Evolutionary conservation across 805 yeast species (phyloP), one percentile per base, ranked within the genome.

Genomic region (Zygoascus flipseniorum): DNA sequence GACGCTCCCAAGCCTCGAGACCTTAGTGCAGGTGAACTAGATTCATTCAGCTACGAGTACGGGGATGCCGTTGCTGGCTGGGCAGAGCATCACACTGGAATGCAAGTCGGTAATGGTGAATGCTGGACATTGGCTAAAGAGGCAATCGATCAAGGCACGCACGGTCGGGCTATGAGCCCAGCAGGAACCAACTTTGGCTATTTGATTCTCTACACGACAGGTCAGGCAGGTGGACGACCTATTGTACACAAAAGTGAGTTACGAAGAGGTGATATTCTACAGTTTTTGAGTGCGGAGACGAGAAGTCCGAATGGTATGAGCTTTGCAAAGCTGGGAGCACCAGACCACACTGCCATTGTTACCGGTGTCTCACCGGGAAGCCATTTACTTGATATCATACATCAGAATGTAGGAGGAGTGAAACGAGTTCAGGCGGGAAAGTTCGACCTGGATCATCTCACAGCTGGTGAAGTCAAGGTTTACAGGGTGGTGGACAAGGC

Each of bases 1-100:
- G 66, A 65, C 42, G 69, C 67, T 51, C 72, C 74, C 3, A 77
- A 79, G 18, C 80, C 80, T 2, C 70, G 70, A 26, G 61, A 58
- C 5, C 66, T 69, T 20, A 50, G 58, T 23, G 51, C 47, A 1
- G 54, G 48, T 8, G 68, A 68, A 45, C 59, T 71, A 11, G 55
- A 54, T 19, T 61, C 56, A 39, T 58, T 58, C 48, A 54, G 58
- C 39, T 37, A 51, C n/a, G 60, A 55, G 47, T 68, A 65, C 44
- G 71, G 72, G 23, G 63, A 64, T 14, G 44, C 31, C 8, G 67
- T 68, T 9, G 74, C 71, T 39, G 41, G 50, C 23, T 74, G 63
- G 69, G 62, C 67, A 54, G 76, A 59, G 58, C 57, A 57, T 37
- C 63, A 61, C 48, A 47, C 52, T n/a, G 71, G 67, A 10, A 58